phyloP scores from a whole-genome alignment of 2,329 filamentous ascomycete species.

The Fusarium brachygibbosum region DNA sequence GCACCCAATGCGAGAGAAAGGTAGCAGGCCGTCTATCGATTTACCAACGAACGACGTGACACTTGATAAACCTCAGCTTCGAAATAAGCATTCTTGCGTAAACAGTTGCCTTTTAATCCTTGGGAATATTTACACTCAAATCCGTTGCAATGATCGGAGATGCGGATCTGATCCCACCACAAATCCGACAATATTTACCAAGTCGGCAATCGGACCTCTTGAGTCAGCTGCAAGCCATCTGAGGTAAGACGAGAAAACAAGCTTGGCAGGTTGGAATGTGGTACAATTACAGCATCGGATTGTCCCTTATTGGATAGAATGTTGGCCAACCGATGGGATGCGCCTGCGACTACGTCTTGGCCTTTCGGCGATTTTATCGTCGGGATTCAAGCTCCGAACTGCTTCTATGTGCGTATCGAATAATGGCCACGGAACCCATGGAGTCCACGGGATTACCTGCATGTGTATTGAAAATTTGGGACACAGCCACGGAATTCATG shows the following conservation, averaged over 20 bases:
- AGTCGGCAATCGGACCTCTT: background rate
- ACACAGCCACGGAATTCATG: too few species aligned
- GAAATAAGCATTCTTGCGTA: background rate
- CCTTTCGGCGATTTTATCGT: background rate
- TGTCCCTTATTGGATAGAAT: accelerated
- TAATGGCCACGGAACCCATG: background rate
- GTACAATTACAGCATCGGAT: accelerated
- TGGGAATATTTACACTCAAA: background rate
- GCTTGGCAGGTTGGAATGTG: background rate
- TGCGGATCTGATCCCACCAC: background rate
- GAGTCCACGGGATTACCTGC: background rate
- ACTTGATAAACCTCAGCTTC: background rate
- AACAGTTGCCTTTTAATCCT: background rate
- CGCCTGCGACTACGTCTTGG: background rate
- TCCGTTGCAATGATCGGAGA: background rate
- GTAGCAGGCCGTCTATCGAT: background rate
- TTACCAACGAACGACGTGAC: background rate
- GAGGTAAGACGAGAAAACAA: background rate
- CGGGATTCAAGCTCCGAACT: background rate
- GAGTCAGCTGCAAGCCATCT: background rate
- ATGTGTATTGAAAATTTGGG: too few species aligned
- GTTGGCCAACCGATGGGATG: too few species aligned
- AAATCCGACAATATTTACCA: slow-evolving; percentile 20
- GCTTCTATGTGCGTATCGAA: background rate
- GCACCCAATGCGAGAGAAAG: background rate